phyloP scores from a whole-genome alignment of 352 stramenopile species.

The Pythium inflatum region DNA sequence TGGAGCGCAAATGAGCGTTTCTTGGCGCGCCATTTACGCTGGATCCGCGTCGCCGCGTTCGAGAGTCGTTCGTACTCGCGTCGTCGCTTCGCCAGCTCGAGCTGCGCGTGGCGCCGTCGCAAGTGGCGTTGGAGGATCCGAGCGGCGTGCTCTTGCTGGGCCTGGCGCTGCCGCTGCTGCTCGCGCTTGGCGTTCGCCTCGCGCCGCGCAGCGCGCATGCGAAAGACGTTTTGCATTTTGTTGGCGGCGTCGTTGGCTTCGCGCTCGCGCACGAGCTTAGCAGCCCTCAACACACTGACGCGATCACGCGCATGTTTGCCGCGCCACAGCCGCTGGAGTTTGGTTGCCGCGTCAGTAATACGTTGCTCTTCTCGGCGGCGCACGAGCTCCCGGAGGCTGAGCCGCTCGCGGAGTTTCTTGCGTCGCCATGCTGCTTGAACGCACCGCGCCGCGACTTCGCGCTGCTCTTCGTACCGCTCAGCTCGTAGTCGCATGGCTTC shows the following conservation, averaged over 20 bases:
- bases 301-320: slow-evolving; percentile 46
- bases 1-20: slow-evolving; percentile 48
- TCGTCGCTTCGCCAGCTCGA: slow-evolving; percentile 39
- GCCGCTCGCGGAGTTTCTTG: slow-evolving; percentile 41
- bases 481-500: slow-evolving; percentile 27
- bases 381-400: slow-evolving; percentile 29
- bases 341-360: slow-evolving; percentile 39
- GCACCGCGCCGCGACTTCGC: slow-evolving; percentile 34
- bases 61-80: slow-evolving; percentile 36
- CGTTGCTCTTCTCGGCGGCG: slow-evolving; percentile 20
- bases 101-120: slow-evolving; percentile 42
- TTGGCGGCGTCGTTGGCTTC: slow-evolving; percentile 55
- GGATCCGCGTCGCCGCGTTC: slow-evolving; percentile 45
- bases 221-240: slow-evolving; percentile 64
- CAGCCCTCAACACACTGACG: slow-evolving; percentile 34
- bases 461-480: slow-evolving; percentile 23
- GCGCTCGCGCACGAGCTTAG: slow-evolving; percentile 36
- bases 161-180: slow-evolving; percentile 34
- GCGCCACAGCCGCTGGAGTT: slow-evolving; percentile 82
- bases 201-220: slow-evolving; percentile 49
- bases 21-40: slow-evolving; percentile 57
- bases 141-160: slow-evolving; percentile 49
- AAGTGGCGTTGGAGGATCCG: slow-evolving; percentile 47
- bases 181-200: slow-evolving; percentile 45
- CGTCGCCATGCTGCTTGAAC: slow-evolving; percentile 56